Base-by-base conservation (phyloP, 1,284 basidiomycete genomes). In the Omphalotus olearius region DNA sequence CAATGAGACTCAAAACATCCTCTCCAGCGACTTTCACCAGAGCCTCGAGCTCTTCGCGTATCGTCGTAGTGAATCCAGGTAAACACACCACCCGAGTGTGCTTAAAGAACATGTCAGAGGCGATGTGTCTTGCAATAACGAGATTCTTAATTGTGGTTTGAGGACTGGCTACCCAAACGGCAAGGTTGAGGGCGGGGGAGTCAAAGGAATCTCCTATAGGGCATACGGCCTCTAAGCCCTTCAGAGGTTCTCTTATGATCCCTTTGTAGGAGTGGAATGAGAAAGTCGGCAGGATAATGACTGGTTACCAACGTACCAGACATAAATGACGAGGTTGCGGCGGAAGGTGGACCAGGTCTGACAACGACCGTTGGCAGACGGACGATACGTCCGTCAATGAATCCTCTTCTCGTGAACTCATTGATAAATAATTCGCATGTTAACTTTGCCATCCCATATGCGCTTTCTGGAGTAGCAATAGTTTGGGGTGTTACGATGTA, bases 331-430 rank as follows among this genome's bases (percentile, higher is more conserved):
- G 79, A 82, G 1, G 80, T 77, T 0, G 83, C 82, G 5, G 73
- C 73, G 3, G 79, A 71, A 1, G 83, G 82, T 2, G 68, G 67
- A 50, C 82, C 82, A 3, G 81, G 73, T 44, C 82, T 74, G 37
- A 84, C 78, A 46, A 78, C 75, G 54, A 85, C 78, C 7, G 82
- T 84, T 1, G 83, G 83, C 1, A 84, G 69, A 35, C 82, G 79
- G 36, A 84, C 65, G 57, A 83, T 79, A 26, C 80, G 75, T 14
- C 81, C 82, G 57, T 84, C 81, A 43, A 84, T 62, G 57, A 78
- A 79, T 3, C 80, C 79, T 42, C 80, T 72, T n/a, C 83, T 75
- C 1, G 79, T 74, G 61, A 79, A 85, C 59, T 86, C 83, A 65
- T 82, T 84, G 23, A 80, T 72, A 55, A 82, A 71, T 28, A 83